Evolutionary conservation across 176 grass and related monocot genomes (phyloP).

Genomic region (Zea luxurians): DNA sequence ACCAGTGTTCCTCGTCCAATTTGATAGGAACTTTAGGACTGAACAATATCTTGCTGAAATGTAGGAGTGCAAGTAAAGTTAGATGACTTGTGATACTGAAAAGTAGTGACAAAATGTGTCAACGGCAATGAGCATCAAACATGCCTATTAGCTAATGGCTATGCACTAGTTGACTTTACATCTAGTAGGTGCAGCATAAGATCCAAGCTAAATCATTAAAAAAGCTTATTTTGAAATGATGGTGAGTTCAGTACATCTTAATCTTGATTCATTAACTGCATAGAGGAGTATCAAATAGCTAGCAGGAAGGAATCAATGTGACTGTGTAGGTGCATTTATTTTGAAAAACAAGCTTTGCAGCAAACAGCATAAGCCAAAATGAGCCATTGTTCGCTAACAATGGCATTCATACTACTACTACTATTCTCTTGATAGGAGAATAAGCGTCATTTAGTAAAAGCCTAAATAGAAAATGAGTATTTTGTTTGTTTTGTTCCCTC

Average conservation of each 20-base stretch:
- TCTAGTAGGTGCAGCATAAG: background rate
- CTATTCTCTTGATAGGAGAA: conserved; percentile 9
- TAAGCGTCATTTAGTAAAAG: background rate
- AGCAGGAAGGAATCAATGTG: background rate
- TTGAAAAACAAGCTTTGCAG: conserved; percentile 1
- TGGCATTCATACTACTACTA: conserved; percentile 8
- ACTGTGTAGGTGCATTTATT: background rate
- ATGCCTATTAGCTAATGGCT: background rate
- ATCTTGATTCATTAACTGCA: background rate
- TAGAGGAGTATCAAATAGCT: background rate
- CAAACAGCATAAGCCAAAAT: background rate
- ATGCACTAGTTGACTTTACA: conserved; percentile 3
- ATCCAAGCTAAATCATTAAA: background rate
- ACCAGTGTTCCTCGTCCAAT: background rate
- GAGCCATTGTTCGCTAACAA: background rate
- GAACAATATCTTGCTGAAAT: background rate
- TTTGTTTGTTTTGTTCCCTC: conserved; percentile 23
- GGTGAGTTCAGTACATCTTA: background rate
- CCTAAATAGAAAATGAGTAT: conserved; percentile 4
- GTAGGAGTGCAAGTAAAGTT: conserved; percentile 2
- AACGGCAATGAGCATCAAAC: background rate
- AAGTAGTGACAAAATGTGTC: background rate
- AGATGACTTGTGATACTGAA: background rate
- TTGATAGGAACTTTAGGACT: background rate
- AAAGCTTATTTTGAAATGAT: background rate